Base-by-base conservation (phyloP, 768 basidiomycete genomes). In the Mycena sanguinolenta region DNA sequence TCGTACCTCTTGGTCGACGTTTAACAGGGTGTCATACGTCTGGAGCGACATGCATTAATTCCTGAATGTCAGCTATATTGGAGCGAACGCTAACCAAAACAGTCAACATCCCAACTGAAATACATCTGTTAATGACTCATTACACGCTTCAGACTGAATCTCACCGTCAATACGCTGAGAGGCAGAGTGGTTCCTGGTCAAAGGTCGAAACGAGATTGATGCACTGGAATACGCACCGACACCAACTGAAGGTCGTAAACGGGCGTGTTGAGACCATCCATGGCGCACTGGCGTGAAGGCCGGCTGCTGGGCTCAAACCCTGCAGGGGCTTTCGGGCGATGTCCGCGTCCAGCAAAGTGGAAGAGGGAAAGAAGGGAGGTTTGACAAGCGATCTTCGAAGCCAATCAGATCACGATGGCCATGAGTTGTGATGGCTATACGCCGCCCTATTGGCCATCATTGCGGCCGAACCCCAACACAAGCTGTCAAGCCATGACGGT, bases 11-110 rank as follows among this genome's bases (percentile, higher is more conserved):
- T 67, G 58, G 21, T 67, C 28, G 52, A 67, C 32, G 34, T 60
- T 60, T 21, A 66, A 46, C 8, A 67, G 28, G 38, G 65, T 67
- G 27, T 67, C 65, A 25, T 67, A 67, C 21, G 58, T 67, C 65
- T 67, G 64, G n/a, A 21, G 21, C 19, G 30, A 25, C 9, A 52
- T 17, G 7, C 46, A 23, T 28, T 28, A 39, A 16, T 19, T 27
- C 10, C 7, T 42, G 16, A 27, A 10, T 32, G 61, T 38, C n/a
- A 34, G 32, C 32, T 34, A 34, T 10, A 34, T 34, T 34, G 6
- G 61, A 38, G 36, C 27, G n/a, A n/a, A 8, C 6, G 25, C 52
- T 16, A 0, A 63, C 62, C 62, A 63, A 36, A 27, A 34, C 52
- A 13, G 62, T 42, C 25, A 63, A 5, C 62, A 63, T 54, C 27